phyloP scores from a whole-genome alignment of 768 basidiomycete species.

The Lactifluus piperatus region DNA sequence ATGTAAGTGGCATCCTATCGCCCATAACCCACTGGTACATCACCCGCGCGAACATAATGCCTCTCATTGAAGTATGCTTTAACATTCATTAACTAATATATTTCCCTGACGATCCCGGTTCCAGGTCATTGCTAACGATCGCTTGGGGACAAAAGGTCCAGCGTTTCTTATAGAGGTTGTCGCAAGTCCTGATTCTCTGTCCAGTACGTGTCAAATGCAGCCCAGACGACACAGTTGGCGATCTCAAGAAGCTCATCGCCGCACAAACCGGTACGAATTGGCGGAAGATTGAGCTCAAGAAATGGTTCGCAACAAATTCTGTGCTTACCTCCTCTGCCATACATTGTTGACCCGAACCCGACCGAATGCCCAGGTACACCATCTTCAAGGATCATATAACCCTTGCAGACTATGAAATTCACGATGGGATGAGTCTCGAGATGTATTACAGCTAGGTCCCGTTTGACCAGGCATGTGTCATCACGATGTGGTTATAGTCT shows the following conservation, averaged over 20 bases:
- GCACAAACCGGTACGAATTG: constrained; percentile 89
- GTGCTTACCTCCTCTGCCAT: neutral
- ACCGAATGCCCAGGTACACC: constrained; percentile 57
- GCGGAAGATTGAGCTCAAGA: constrained; percentile 88
- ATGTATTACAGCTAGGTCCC: constrained; percentile 51
- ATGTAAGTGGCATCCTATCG: neutral
- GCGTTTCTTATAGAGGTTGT: constrained; percentile 9
- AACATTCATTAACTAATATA: neutral
- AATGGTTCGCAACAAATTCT: constrained; percentile 56
- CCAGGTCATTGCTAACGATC: constrained; percentile 92
- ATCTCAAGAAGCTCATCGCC: constrained; percentile 93
- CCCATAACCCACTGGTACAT: neutral
- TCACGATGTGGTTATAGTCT: neutral
- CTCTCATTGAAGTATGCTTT: constrained; percentile 28
- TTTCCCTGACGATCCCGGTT: constrained; percentile 3
- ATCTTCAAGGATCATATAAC: constrained; percentile 96
- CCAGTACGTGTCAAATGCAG: constrained; percentile 93
- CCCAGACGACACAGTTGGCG: constrained; percentile 93
- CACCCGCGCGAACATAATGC: constrained; percentile 19
- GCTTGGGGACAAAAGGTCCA: constrained; percentile 86
- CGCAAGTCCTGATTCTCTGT: neutral
- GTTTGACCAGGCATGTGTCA: neutral
- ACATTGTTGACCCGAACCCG: neutral
- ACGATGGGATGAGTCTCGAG: constrained; percentile 90
- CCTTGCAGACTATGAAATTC: constrained; percentile 83